phyloP scores from a whole-genome alignment of 768 basidiomycete species.

The Rhodotorula diobovata region DNA sequence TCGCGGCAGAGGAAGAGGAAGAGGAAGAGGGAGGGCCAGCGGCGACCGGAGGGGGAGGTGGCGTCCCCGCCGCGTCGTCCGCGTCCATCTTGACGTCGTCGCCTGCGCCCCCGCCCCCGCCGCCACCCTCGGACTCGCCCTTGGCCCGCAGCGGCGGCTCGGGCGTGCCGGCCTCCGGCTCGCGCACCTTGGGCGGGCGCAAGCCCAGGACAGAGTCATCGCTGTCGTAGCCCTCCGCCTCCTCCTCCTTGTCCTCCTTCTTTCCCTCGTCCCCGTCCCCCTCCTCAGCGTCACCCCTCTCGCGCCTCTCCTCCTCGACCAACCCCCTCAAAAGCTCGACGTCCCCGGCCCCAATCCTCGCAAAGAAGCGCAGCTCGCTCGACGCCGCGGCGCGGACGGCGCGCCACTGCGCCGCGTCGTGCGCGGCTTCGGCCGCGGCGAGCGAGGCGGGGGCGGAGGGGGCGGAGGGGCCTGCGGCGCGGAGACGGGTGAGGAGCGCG shows the following conservation, averaged over 20 bases:
- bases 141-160: background rate
- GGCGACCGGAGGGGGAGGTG: background rate
- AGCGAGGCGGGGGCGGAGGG: background rate
- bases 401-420: constrained; percentile 72
- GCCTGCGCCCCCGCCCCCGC: background rate
- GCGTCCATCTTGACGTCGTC: background rate
- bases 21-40: background rate
- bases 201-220: background rate
- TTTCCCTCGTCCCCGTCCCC: background rate
- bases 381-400: constrained; percentile 72
- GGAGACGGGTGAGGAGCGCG: background rate
- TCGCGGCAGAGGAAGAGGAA: no score
- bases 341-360: constrained; percentile 71
- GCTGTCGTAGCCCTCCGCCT: background rate
- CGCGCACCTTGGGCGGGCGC: background rate
- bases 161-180: background rate
- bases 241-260: background rate
- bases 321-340: constrained; percentile 53
- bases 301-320: constrained; percentile 42
- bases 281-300: constrained; percentile 4
- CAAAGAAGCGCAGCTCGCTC: constrained; percentile 67
- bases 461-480: no score
- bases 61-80: background rate
- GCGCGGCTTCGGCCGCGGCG: constrained; percentile 50
- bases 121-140: background rate